Conservation (phyloP, 148 eudicot genomes). For the Agrostemma githago region DNA sequence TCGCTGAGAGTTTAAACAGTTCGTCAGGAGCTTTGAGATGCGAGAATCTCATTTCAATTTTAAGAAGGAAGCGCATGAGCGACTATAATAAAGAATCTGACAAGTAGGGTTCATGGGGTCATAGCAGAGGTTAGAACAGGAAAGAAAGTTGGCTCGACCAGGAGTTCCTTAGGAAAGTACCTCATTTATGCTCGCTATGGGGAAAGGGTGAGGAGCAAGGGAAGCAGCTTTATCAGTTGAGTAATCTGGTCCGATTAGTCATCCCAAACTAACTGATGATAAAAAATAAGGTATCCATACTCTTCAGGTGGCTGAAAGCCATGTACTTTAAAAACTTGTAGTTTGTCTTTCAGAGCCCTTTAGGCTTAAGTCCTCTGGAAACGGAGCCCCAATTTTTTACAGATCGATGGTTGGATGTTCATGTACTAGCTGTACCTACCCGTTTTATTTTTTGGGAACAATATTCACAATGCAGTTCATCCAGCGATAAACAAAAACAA, state of each 20-base stretch:
- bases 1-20: no score
- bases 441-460: no score
- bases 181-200: neutral
- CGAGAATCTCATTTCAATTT: no score
- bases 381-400: no score
- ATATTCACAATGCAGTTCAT: no score
- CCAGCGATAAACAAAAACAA: no score
- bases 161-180: neutral
- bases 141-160: conserved; percentile 1
- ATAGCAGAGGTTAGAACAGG: no score
- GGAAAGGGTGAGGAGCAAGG: neutral
- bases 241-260: neutral
- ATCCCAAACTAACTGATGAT: no score
- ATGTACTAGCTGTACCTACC: no score
- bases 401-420: no score
- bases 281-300: neutral
- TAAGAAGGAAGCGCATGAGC: no score
- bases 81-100: neutral
- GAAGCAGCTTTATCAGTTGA: conserved; percentile 1
- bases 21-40: no score
- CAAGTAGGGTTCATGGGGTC: conserved; percentile 1
- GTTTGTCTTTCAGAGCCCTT: neutral
- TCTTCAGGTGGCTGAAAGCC: conserved; percentile 1
- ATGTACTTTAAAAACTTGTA: conserved; percentile 1
- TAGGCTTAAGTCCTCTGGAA: neutral